Conservation (phyloP, 148 eudicot species). For the Persicaria tinctoria region DNA sequence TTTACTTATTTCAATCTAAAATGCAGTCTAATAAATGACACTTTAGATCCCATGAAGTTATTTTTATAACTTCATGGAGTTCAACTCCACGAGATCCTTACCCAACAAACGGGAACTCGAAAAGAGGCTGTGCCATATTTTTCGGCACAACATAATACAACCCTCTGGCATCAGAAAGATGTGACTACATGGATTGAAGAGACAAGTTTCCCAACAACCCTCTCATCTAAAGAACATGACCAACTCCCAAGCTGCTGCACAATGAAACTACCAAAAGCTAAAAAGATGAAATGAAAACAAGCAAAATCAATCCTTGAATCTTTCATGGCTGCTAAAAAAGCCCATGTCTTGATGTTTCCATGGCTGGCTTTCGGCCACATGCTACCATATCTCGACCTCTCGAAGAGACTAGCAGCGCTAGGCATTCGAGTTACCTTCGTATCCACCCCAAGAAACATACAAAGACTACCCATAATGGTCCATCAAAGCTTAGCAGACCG, state of each 20-base stretch:
- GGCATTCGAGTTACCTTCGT: slow-evolving; percentile 1
- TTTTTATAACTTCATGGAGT: no score
- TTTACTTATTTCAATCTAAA: no score
- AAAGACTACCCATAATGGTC: neutral
- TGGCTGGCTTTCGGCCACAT: slow-evolving; percentile 1
- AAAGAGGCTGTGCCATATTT: neutral
- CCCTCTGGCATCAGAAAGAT: neutral
- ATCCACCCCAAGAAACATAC: slow-evolving; percentile 4
- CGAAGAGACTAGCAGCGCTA: neutral
- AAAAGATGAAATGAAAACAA: neutral
- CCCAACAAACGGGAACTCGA: no score
- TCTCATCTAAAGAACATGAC: slow-evolving; percentile 1
- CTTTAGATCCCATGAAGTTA: no score
- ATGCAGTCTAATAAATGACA: no score
- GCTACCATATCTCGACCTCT: slow-evolving; percentile 9
- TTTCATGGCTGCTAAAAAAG: neutral
- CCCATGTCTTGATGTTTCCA: neutral
- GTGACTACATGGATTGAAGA: neutral
- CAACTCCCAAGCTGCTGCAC: neutral
- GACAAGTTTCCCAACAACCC: neutral
- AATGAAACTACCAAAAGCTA: neutral
- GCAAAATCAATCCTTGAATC: neutral
- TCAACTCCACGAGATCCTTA: no score
- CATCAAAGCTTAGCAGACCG: neutral
- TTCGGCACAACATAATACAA: neutral